Evolutionary conservation across 768 basidiomycete species (phyloP).

Genomic region (Auricularia cornea): DNA sequence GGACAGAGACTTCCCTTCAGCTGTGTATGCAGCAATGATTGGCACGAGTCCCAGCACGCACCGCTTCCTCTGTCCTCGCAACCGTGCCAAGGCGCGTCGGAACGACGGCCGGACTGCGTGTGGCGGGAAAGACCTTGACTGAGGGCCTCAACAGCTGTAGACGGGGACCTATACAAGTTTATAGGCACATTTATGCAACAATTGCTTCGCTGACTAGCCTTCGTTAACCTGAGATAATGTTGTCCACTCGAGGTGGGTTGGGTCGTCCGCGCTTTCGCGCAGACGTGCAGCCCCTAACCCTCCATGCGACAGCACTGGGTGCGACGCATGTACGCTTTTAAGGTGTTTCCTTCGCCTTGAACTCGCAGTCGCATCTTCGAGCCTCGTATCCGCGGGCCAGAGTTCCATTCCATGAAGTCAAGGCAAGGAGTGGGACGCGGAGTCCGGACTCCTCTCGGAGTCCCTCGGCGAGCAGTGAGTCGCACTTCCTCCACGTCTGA

Average conservation of each 20-base stretch:
- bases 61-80: slow-evolving; percentile 47
- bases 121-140: slow-evolving; percentile 50
- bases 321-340: slow-evolving; percentile 22
- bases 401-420: slow-evolving; percentile 58
- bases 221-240: slow-evolving; percentile 8
- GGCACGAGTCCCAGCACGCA: slow-evolving; percentile 23
- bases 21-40: not conserved
- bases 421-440: not conserved
- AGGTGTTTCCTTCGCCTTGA: not conserved
- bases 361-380: slow-evolving; percentile 13
- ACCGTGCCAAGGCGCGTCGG: slow-evolving; percentile 29
- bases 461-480: no score
- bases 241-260: slow-evolving; percentile 21
- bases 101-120: slow-evolving; percentile 32
- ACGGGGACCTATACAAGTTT: not conserved
- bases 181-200: no score
- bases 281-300: slow-evolving; percentile 50
- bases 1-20: not conserved
- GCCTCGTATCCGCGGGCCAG: slow-evolving; percentile 52
- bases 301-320: slow-evolving; percentile 53
- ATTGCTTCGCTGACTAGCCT: slow-evolving; percentile 20
- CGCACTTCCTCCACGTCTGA: no score
- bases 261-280: slow-evolving; percentile 42
- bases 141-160: slow-evolving; percentile 18
- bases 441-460: no score